Evolutionary conservation across 257 asterid species (phyloP).

Genomic region (Coffea canephora): DNA sequence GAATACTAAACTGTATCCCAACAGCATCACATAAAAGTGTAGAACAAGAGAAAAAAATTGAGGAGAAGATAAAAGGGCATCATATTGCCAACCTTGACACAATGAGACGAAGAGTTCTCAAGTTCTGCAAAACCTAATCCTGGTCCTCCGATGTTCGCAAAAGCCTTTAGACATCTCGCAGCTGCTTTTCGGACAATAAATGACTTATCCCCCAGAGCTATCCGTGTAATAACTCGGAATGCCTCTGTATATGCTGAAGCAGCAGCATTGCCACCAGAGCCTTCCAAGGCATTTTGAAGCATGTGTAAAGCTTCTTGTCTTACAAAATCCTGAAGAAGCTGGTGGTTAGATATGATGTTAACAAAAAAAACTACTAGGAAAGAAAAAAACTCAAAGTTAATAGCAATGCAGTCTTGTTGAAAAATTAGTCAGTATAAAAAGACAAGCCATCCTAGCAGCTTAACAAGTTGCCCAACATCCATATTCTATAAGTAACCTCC

Average conservation of each 20-base stretch:
- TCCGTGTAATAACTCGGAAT: constrained; percentile 71
- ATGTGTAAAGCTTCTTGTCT: constrained; percentile 92
- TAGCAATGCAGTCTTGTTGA: not conserved
- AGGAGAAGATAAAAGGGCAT: constrained; percentile 1
- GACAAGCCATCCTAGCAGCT: not conserved
- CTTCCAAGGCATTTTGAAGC: constrained; percentile 98
- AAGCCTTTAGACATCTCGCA: constrained; percentile 93
- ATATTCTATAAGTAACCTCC: too few species aligned
- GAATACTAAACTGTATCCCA: not conserved
- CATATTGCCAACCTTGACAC: constrained; percentile 75
- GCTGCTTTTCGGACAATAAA: constrained; percentile 84
- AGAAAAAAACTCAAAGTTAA: not conserved
- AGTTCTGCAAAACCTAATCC: constrained; percentile 86
- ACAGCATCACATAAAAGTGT: not conserved
- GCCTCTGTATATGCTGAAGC: constrained; percentile 82
- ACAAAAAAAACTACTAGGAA: not conserved
- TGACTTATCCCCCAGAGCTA: constrained; percentile 85
- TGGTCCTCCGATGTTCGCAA: constrained; percentile 94
- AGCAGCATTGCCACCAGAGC: constrained; percentile 81
- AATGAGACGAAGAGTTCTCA: constrained; percentile 69
- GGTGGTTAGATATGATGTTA: not conserved
- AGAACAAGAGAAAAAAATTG: not conserved
- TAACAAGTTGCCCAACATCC: not conserved
- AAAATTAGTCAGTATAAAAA: too few species aligned
- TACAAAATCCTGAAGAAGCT: constrained; percentile 76